phyloP scores from a whole-genome alignment of 768 basidiomycete genomes.

The Dioszegia aurantiaca region DNA sequence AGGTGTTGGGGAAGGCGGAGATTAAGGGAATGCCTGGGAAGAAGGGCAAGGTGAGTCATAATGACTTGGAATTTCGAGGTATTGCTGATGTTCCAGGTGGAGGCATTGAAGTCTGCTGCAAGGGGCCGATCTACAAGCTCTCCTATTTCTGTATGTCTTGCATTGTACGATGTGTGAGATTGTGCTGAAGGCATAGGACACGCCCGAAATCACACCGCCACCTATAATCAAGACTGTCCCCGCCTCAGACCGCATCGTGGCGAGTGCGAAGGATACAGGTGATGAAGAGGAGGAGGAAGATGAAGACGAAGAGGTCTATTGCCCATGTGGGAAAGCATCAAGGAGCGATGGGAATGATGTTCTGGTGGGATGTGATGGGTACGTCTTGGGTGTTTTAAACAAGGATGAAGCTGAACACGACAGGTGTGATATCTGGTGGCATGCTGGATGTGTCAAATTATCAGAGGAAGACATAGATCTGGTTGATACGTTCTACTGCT shows the following conservation, averaged over 20 bases:
- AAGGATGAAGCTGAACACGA: not conserved
- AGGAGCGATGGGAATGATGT: conserved; percentile 38
- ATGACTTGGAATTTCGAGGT: not conserved
- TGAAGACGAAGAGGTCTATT: conserved; percentile 34
- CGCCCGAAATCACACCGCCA: too few species aligned
- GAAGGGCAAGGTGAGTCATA: conserved; percentile 15
- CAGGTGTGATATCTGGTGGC: conserved; percentile 50
- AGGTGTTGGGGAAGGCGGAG: not conserved
- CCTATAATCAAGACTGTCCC: too few species aligned
- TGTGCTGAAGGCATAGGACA: not conserved
- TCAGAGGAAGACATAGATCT: conserved; percentile 34
- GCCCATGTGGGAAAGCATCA: conserved; percentile 41
- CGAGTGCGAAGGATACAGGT: not conserved
- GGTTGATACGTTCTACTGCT: conserved; percentile 44
- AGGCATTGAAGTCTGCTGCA: conserved; percentile 12
- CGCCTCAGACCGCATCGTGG: not conserved
- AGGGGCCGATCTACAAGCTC: conserved; percentile 6
- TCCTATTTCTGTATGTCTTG: not conserved
- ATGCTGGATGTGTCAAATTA: conserved; percentile 40
- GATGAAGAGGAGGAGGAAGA: conserved; percentile 11
- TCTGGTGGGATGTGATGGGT: conserved; percentile 47
- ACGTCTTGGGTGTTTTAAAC: not conserved
- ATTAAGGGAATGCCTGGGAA: conserved; percentile 1
- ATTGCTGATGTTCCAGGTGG: conserved; percentile 8
- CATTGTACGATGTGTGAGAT: too few species aligned